phyloP scores from a whole-genome alignment of 2,329 filamentous ascomycete genomes.

The Cordyceps militaris region DNA sequence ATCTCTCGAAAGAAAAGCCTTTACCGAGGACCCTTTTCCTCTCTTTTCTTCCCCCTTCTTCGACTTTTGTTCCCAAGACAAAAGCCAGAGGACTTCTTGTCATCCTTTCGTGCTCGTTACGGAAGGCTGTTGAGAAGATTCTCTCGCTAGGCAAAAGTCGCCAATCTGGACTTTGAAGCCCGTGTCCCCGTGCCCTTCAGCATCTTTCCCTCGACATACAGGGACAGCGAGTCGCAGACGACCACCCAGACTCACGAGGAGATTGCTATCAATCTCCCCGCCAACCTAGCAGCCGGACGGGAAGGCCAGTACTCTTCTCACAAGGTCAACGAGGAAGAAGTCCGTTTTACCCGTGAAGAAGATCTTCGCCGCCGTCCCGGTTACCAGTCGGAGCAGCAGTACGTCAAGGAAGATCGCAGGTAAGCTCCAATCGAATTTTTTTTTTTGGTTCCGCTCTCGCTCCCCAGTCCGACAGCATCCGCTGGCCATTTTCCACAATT shows the following conservation, averaged over 20 bases:
- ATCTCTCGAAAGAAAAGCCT: slow-evolving; percentile 26
- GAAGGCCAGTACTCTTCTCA: slow-evolving; percentile 86
- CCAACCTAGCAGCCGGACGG: slow-evolving; percentile 83
- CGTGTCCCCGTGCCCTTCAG: slow-evolving; percentile 98
- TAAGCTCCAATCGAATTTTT: slow-evolving; percentile 30
- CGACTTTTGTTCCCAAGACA: slow-evolving; percentile 50
- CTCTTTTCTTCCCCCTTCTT: slow-evolving; percentile 28
- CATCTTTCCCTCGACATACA: slow-evolving; percentile 99
- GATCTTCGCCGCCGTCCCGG: slow-evolving; percentile 68
- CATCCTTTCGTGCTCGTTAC: slow-evolving; percentile 60
- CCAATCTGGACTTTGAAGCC: slow-evolving; percentile 99
- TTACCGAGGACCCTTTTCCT: slow-evolving; percentile 25
- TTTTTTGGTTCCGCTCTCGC: not conserved
- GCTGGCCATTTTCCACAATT: slow-evolving; percentile 11
- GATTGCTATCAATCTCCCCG: slow-evolving; percentile 70
- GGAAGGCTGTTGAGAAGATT: slow-evolving; percentile 59
- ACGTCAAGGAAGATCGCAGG: slow-evolving; percentile 45
- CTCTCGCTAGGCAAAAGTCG: slow-evolving; percentile 65
- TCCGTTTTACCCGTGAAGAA: slow-evolving; percentile 72
- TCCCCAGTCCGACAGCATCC: not conserved
- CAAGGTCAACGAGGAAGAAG: slow-evolving; percentile 73
- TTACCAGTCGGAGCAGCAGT: slow-evolving; percentile 49
- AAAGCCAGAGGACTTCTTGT: slow-evolving; percentile 62
- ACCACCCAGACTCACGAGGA: slow-evolving; percentile 69
- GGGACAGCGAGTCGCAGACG: slow-evolving; percentile 53